Conservation (phyloP, 2,329 filamentous ascomycete genomes). For the Daldinia sp. region DNA sequence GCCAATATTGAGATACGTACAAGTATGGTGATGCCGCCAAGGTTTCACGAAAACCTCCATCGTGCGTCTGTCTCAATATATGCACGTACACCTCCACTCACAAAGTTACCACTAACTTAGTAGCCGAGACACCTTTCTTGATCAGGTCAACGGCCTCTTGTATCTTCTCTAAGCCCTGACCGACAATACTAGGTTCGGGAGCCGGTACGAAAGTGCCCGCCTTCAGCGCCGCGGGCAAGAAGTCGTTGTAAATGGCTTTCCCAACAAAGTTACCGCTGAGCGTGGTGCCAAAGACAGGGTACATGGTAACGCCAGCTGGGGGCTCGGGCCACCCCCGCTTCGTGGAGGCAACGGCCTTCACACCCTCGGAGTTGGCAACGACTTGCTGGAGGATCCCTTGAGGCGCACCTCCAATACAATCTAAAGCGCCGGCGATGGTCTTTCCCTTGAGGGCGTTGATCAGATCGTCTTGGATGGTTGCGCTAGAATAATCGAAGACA, state of each 20-base stretch:
- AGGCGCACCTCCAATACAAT: conserved; percentile 44
- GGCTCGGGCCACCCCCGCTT: conserved; percentile 48
- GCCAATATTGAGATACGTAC: conserved; percentile 16
- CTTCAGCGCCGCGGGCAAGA: conserved; percentile 55
- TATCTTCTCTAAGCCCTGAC: conserved; percentile 57
- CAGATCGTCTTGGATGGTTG: conserved; percentile 48
- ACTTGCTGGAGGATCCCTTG: conserved; percentile 47
- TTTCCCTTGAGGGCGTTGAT: conserved; percentile 48
- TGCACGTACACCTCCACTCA: conserved; percentile 25
- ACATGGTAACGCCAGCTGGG: conserved; percentile 47
- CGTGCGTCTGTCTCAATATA: conserved; percentile 4
- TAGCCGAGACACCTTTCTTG: conserved; percentile 56
- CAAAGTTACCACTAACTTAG: conserved; percentile 56
- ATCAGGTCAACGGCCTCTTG: conserved; percentile 56
- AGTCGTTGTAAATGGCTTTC: conserved; percentile 55
- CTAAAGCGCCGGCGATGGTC: conserved; percentile 50
- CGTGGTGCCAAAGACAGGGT: conserved; percentile 47
- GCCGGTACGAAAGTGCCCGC: conserved; percentile 53
- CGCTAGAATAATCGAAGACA: conserved; percentile 46
- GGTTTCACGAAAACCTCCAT: not conserved
- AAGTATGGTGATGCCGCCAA: conserved; percentile 11
- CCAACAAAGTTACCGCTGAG: conserved; percentile 50
- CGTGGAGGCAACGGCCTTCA: conserved; percentile 45
- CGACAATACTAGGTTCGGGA: conserved; percentile 56
- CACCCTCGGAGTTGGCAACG: conserved; percentile 44